Evolutionary conservation across 2,329 filamentous ascomycete species (phyloP), one percentile per base, ranked within the genome.

Genomic region (Colletotrichum karsti): DNA sequence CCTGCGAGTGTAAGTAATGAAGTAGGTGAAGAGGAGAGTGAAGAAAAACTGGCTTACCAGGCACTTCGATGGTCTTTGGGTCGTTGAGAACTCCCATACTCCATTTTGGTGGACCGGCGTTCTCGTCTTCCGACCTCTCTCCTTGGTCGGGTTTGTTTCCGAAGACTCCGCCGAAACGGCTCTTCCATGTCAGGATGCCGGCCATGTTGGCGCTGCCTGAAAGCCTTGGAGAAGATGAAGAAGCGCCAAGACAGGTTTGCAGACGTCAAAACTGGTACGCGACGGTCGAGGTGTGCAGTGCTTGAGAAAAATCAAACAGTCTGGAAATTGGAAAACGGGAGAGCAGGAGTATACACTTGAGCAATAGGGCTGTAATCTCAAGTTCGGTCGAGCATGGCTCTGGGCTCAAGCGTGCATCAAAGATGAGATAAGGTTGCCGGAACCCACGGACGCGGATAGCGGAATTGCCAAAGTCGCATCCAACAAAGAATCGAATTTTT

Each of bases 51-150:
- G 20, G 41, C 87, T 70, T 82, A 94, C 93, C 93, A 72, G 95
- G 95, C 12, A 97, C 94, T 80, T 97, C 93, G 70, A 96, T 92
- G 0, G 94, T 97, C 64, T 91, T 79, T 53, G 83, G 88, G 73
- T 96, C 93, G 74, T 94, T 95, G 70, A 97, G 79, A 26, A 98
- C 93, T n/a, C 95, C 94, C 82, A 97, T 83, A 54, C 82, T 87
- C 88, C 87, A 90, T 79, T 76, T 85, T 7, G 82, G 75, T 26
- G 72, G 74, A 7, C 69, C 70, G 15, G 64, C 30, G n/a, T 44
- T 22, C 30, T 54, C 46, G n/a, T 61, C 44, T 5, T 62, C 59
- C 8, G 46, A 50, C 20, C 41, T 63, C 6, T 50, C 46, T n/a
- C 22, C n/a, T 30, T 51, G 28, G 18, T 58, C 44, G 5, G 39